Percentiles rank a stretch among this genome's conserved stretches.
Evolutionary conservation across 1,139 yeast species (phyloP).

Genomic region (Blastobotrys petasosporus): DNA sequence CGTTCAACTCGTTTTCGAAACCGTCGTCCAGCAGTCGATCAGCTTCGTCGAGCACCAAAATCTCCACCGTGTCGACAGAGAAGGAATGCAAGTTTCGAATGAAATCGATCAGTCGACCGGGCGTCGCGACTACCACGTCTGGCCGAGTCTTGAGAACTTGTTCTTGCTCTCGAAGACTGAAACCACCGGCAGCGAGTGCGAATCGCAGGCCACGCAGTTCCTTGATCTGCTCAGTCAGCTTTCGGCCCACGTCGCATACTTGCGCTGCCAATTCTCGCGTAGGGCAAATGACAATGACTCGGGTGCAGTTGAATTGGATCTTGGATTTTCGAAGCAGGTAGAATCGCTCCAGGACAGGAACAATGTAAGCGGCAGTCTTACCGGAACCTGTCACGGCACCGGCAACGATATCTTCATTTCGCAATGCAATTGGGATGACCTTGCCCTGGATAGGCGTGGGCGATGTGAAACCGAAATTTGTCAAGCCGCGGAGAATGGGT

Average conservation of each 20-base stretch:
- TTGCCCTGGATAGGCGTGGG: conserved; percentile 96
- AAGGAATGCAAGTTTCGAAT: conserved; percentile 91
- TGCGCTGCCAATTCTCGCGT: conserved; percentile 98
- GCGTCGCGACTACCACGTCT: conserved; percentile 94
- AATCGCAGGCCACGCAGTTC: conserved; percentile 68
- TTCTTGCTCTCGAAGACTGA: conserved; percentile 90
- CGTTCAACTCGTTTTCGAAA: conserved; percentile 89
- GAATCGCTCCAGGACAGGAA: conserved; percentile 83
- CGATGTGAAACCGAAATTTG: conserved; percentile 68
- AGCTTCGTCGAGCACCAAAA: conserved; percentile 92
- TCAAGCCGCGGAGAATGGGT: conserved; percentile 78
- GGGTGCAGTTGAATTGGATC: conserved; percentile 66
- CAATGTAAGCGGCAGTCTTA: conserved; percentile 96
- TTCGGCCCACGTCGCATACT: conserved; percentile 88
- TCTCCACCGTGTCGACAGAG: conserved; percentile 84
- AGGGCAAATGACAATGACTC: conserved; percentile 87
- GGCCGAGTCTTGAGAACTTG: conserved; percentile 88
- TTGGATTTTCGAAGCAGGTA: conserved; percentile 73
- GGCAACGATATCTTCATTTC: conserved; percentile 96
- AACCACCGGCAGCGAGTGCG: conserved; percentile 97
- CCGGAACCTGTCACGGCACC: conserved; percentile 99
- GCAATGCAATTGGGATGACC: conserved; percentile 83
- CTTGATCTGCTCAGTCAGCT: conserved; percentile 68
- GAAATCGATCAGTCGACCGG: conserved; percentile 95
- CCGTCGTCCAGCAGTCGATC: conserved; percentile 99